These are phyloP conservation scores for Chaetomium sp. DNA, from an alignment of 2,329 filamentous ascomycete genomes.

Conservation along the genomic window DNA sequence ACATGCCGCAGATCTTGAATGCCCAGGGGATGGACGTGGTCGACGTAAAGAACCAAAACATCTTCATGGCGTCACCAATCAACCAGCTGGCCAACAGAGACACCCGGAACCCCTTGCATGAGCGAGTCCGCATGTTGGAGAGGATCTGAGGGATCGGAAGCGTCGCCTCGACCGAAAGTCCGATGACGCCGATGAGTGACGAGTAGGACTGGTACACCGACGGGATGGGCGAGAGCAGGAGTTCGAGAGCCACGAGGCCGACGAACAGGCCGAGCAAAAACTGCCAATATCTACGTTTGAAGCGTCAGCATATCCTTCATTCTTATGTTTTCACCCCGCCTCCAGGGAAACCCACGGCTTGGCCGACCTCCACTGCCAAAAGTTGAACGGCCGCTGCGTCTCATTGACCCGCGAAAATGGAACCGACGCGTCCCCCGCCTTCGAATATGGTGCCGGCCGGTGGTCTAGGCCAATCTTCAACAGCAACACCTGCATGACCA, in stretches of 20 bases:
- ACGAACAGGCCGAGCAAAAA: constrained; percentile 64
- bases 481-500: constrained; percentile 55
- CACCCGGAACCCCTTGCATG: constrained; percentile 70
- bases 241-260: constrained; percentile 54
- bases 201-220: constrained; percentile 61
- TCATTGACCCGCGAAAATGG: constrained; percentile 56
- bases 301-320: constrained; percentile 21
- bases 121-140: constrained; percentile 59
- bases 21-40: constrained; percentile 64
- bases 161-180: constrained; percentile 72
- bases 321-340: not conserved
- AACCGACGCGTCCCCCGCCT: constrained; percentile 51
- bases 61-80: constrained; percentile 76
- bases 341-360: constrained; percentile 48
- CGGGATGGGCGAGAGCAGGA: constrained; percentile 56
- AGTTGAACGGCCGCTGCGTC: constrained; percentile 60
- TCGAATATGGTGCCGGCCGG: constrained; percentile 52
- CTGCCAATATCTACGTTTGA: constrained; percentile 60
- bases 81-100: constrained; percentile 75
- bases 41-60: constrained; percentile 76
- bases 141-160: constrained; percentile 74
- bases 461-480: constrained; percentile 64
- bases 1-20: constrained; percentile 76
- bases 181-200: constrained; percentile 62
- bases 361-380: constrained; percentile 74